Evolutionary conservation across 495 filamentous ascomycete genomes (phyloP), one percentile per base, ranked within the genome.

Genomic region (Bacidia gigantensis): DNA sequence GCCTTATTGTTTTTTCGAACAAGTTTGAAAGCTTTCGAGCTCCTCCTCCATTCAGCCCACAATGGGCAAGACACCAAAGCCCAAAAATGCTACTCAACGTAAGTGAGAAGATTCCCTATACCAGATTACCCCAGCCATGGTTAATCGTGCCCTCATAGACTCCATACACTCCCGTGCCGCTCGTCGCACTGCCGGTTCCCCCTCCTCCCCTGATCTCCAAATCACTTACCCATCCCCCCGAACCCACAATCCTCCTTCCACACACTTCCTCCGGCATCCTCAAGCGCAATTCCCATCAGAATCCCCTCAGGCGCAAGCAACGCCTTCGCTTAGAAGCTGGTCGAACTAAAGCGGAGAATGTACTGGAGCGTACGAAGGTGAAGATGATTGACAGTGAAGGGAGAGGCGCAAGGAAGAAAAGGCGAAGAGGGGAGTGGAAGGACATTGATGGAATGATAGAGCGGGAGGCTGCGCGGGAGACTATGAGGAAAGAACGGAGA

Each of bases 401-500:
- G 18, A 38, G 47, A 38, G 47, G 47, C 10, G 47, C 32, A 11
- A 26, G 17, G 47, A 50, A 25, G 26, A 50, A 50, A n/a, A 38
- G 18, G 26, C 22, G 47, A n/a, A 50, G 47, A n/a, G 29, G 25
- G 2, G 22, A 50, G 3, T 50, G 47, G 47, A 26, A 50, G 29
- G 47, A 50, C 11, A 50, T 50, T 50, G 47, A 50, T 50, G 47
- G 26, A 26, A 23, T 18, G 24, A 50, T 50, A 11, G 47, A n/a
- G 25, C 32, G n/a, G 29, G 47, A 50, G 29, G 25, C 38, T 10
- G 1, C 25, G 32, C 12, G 5, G 9, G 2, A 0, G 47, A 50
- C 2, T n/a, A 38, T 10, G 3, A 38, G 18, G 47, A 38, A 11
- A 26, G 47, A 25, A 5, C 32, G 11, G 25, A 50, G 32, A 26